Percentiles rank a stretch among this genome's conserved stretches.
Evolutionary conservation across 2,329 filamentous ascomycete species (phyloP).

Genomic region (Canariomyces notabilis): DNA sequence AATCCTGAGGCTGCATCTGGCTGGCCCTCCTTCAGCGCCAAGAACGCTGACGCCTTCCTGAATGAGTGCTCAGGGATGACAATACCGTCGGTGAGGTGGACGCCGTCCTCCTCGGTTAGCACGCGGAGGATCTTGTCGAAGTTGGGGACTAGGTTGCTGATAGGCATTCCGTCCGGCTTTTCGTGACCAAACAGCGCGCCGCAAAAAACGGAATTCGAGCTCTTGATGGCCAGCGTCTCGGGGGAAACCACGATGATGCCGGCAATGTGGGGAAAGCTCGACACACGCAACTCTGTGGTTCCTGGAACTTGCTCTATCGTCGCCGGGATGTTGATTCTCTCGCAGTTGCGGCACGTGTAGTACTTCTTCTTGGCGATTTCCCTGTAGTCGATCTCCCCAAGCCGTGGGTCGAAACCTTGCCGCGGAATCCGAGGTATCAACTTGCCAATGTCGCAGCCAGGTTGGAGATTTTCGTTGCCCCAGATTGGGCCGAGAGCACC

Average conservation of each 20-base stretch:
- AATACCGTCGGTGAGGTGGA: slow-evolving; percentile 84
- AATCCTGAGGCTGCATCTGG: slow-evolving; percentile 75
- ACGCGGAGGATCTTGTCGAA: slow-evolving; percentile 81
- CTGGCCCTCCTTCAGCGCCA: slow-evolving; percentile 77
- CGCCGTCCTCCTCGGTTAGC: slow-evolving; percentile 79
- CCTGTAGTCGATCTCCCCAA: slow-evolving; percentile 71
- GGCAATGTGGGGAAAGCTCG: slow-evolving; percentile 94
- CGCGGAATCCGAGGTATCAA: slow-evolving; percentile 80
- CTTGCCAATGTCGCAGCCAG: slow-evolving; percentile 69
- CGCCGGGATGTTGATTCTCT: slow-evolving; percentile 76
- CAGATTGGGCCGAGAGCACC: slow-evolving; percentile 86
- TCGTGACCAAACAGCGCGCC: slow-evolving; percentile 87
- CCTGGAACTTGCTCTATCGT: slow-evolving; percentile 69
- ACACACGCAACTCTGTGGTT: slow-evolving; percentile 71
- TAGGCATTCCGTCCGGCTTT: slow-evolving; percentile 71
- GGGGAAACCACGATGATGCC: slow-evolving; percentile 93
- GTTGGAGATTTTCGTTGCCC: slow-evolving; percentile 62
- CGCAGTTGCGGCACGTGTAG: slow-evolving; percentile 78
- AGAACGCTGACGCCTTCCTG: slow-evolving; percentile 76
- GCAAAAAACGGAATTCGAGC: slow-evolving; percentile 92
- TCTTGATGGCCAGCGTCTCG: slow-evolving; percentile 71
- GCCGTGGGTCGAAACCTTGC: slow-evolving; percentile 63
- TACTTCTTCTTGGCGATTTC: slow-evolving; percentile 67
- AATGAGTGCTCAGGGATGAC: slow-evolving; percentile 96
- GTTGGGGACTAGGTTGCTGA: slow-evolving; percentile 76